phyloP scores from a whole-genome alignment of 257 asterid genomes.

The Thymus mandschuricus region DNA sequence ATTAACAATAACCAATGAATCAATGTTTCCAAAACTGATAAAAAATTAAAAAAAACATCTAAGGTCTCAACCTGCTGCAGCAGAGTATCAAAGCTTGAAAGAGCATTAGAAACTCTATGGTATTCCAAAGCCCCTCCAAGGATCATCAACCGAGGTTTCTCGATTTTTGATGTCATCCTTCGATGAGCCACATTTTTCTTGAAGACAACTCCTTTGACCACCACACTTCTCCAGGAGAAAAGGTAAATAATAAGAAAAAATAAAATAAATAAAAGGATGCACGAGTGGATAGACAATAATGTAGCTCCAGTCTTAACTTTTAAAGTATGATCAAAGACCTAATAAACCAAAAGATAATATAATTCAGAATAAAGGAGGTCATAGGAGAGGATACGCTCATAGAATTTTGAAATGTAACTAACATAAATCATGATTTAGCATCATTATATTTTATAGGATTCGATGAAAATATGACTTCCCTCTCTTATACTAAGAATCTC shows the following conservation, averaged over 20 bases:
- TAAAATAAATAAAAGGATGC: conserved; percentile 13
- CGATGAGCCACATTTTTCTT: conserved; percentile 95
- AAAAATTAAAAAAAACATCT: conserved; percentile 19
- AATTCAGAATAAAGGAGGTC: background rate
- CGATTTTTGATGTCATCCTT: conserved; percentile 83
- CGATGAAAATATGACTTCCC: background rate
- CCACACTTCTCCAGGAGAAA: conserved; percentile 54
- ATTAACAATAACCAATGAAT: conserved; percentile 17
- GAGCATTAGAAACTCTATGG: conserved; percentile 89
- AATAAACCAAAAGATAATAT: background rate
- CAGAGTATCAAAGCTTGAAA: conserved; percentile 93
- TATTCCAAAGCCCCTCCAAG: conserved; percentile 97
- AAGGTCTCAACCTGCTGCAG: conserved; percentile 81
- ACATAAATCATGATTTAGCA: background rate
- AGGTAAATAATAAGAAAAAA: conserved; percentile 30
- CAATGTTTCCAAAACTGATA: conserved; percentile 7
- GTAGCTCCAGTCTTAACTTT: conserved; percentile 20
- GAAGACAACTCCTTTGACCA: conserved; percentile 94
- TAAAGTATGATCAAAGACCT: background rate
- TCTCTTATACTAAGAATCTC: background rate
- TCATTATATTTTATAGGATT: background rate
- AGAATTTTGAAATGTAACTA: background rate
- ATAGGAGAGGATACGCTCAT: background rate
- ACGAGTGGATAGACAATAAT: background rate
- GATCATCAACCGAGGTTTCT: conserved; percentile 80